Evolutionary conservation across 495 filamentous ascomycete species (phyloP), one percentile per base, ranked within the genome.

Genomic region (Hypoxylon perforatum): DNA sequence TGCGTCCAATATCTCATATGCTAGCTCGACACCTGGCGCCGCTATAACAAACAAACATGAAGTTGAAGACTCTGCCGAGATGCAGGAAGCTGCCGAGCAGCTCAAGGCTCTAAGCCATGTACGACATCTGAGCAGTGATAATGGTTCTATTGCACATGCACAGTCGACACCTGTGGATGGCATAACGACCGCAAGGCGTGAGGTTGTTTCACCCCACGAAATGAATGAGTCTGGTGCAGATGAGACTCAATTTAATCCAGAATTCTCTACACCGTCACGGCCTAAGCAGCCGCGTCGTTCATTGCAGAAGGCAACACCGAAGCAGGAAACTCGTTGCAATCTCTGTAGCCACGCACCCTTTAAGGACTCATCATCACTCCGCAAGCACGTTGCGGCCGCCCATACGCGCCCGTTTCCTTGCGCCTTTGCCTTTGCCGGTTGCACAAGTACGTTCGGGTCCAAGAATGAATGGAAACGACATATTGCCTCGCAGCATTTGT

Each of bases 381-480:
- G 84, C 12, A 88, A 88, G 64, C 86, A 88, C 62, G 82, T 87
- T 25, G 84, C 85, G 6, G 85, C 84, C 14, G 84, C 85, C 23
- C 82, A 88, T 54, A 86, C 84, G 1, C 86, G 92, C 7, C 88
- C 90, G 0, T 99, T 97, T 72, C 84, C 87, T 9, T 99, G 95
- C 75, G 91, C 90, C 38, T 95, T 97, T 74, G 84, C 86, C 11
- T 88, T 86, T 54, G 96, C 94, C 60, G 91, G 89, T n/a, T 99
- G 95, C 74, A 74, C 74, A 6, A 92, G 91, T 67, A 93, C 87
- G 0, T 97, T 99, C 71, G 88, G 88, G 9, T 93, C 91, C 35
- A 98, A 98, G 73, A 98, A 97, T 70, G 95, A 99, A 74, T 99
- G 94, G 94, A 84, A 97, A 75, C 88, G 95, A 0, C 95, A 99